These are phyloP conservation scores for Amaranthus tricolor DNA, from an alignment of 179 eudicot species.

Conservation along the genomic window DNA sequence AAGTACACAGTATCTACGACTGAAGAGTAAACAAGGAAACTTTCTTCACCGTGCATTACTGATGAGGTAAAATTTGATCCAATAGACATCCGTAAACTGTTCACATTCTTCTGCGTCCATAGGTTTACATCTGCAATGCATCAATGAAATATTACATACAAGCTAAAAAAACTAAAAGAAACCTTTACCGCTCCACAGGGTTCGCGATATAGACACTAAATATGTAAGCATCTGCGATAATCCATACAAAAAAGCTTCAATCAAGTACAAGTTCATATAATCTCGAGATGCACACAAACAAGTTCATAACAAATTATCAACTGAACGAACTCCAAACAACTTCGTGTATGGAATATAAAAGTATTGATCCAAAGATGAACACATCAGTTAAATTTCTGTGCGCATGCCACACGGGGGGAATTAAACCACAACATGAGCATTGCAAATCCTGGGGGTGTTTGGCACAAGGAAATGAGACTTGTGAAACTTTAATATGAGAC, in stretches of 20 bases:
- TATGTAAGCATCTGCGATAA: not conserved
- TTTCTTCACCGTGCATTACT: slow-evolving; percentile 65
- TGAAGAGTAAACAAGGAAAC: not conserved
- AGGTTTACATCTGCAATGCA: slow-evolving; percentile 64
- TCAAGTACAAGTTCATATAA: not conserved
- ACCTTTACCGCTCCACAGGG: not conserved
- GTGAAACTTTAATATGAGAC: too few species aligned
- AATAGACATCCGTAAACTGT: slow-evolving; percentile 75
- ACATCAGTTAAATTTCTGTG: too few species aligned
- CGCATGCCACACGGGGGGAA: not conserved
- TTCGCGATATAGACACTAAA: not conserved
- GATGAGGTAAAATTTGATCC: slow-evolving; percentile 73
- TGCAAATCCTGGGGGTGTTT: not conserved
- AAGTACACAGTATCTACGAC: not conserved
- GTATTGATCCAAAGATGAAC: not conserved
- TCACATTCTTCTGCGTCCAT: slow-evolving; percentile 95
- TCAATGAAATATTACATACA: not conserved
- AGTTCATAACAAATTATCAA: not conserved
- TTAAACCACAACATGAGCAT: not conserved
- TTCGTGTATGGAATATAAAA: not conserved
- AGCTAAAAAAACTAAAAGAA: not conserved
- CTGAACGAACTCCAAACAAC: not conserved
- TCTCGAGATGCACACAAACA: not conserved
- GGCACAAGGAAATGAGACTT: too few species aligned
- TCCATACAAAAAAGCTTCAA: not conserved